Base-by-base conservation (phyloP, 2,329 filamentous ascomycete species). In the Stachybotrys chartarum region DNA sequence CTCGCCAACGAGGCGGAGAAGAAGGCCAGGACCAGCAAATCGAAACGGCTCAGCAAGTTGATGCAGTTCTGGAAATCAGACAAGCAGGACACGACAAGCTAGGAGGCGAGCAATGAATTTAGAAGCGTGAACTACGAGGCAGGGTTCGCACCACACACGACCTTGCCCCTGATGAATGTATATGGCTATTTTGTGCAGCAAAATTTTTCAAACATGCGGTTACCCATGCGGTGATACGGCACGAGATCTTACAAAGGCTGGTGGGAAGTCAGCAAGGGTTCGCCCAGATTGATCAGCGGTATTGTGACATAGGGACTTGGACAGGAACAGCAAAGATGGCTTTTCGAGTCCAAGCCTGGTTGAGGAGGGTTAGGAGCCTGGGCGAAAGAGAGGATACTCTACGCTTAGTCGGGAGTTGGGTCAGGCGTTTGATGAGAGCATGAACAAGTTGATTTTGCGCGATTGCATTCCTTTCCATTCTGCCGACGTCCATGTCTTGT, bases 1-100 rank as follows among this genome's bases (percentile, higher is more conserved):
- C 64, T 75, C 58, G 82, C 84, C 49, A 75, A 72, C 46, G 79
- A 85, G n/a, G 65, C 73, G 0, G 81, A 56, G 39, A 83, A 81
- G 64, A 81, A 79, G 75, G 62, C 68, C 7, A 84, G 83, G 67
- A 65, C 63, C 30, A 89, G 86, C 75, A 88, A 85, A 68, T 76
- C 83, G 44, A 88, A 85, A 67, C 81, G 87, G 32, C 72, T 91
- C 44, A 87, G 88, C 67, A 86, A 87, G 53, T 78, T 91, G 74
- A 84, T 91, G 78, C 84, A 87, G 63, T 92, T 92, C 69, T 92
- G 87, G 87, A 90, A 87, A 71, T 76, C 78, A 10, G 84, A 79
- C 64, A 78, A 79, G 58, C 67, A 73, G 44, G 61, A 57, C 3
- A 57, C 65, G 39, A 54, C 70, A 42, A 60, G 63, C n/a, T 69